Conservation (phyloP, 148 eudicot species). For the Talinum fruticosum region DNA sequence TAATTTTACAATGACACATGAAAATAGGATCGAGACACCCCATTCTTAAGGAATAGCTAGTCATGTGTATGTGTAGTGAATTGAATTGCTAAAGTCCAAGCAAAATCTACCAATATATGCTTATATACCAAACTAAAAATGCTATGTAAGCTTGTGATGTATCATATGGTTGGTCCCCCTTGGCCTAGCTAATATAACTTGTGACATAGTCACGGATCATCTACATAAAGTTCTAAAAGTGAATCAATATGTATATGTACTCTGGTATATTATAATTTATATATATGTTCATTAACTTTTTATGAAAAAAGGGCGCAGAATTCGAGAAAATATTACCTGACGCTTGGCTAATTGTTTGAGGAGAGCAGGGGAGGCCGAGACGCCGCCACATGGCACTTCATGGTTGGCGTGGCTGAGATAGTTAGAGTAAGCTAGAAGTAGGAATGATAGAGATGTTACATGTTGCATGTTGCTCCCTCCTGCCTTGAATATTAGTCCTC, state of each 20-base stretch:
- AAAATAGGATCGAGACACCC: no score
- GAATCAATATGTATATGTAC: not conserved
- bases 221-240: not conserved
- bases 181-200: not conserved
- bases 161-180: not conserved
- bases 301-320: not conserved
- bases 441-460: conserved; percentile 87
- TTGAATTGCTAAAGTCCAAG: conserved; percentile 8
- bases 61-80: not conserved
- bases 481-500: conserved; percentile 83
- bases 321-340: conserved; percentile 50
- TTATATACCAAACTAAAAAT: not conserved
- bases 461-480: conserved; percentile 99
- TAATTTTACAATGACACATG: not conserved
- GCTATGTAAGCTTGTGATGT: conserved; percentile 11
- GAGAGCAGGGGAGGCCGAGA: conserved; percentile 61
- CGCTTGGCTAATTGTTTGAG: conserved; percentile 74
- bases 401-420: conserved; percentile 91
- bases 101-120: conserved; percentile 2
- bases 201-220: conserved; percentile 1
- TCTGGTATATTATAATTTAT: no score
- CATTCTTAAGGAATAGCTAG: no score
- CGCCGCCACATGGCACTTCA: conserved; percentile 76
- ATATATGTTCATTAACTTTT: not conserved
- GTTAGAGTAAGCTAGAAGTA: conserved; percentile 79